phyloP scores from a whole-genome alignment of 495 filamentous ascomycete species.

The Stereocaulon alpinum region DNA sequence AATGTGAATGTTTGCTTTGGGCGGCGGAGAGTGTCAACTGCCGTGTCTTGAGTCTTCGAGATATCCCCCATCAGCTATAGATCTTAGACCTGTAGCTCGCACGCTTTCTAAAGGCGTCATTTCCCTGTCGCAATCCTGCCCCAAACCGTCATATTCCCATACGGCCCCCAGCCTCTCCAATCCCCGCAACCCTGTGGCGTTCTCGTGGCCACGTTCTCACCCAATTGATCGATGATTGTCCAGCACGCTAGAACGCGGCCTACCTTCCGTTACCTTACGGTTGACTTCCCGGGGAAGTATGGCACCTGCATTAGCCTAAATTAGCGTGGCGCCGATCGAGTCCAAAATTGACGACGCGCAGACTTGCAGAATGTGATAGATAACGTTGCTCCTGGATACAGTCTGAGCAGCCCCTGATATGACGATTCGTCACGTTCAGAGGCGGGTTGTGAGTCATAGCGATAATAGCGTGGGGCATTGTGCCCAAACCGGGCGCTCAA shows the following conservation, averaged over 20 bases:
- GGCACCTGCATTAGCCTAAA: slow-evolving; percentile 11
- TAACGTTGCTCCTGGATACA: neutral
- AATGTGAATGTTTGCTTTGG: too few relatives aligned
- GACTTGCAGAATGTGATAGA: neutral
- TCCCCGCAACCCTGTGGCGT: neutral
- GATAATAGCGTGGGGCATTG: neutral
- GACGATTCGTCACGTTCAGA: neutral
- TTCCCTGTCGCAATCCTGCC: too few relatives aligned
- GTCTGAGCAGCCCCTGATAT: neutral
- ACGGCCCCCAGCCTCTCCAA: too few relatives aligned
- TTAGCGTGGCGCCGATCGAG: slow-evolving; percentile 2
- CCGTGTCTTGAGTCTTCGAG: too few relatives aligned
- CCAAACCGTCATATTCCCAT: too few relatives aligned
- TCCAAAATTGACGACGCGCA: neutral
- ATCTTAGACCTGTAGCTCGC: too few relatives aligned
- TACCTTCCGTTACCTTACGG: too few relatives aligned
- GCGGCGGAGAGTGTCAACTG: too few relatives aligned
- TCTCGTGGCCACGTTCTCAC: neutral
- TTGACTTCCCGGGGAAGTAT: neutral
- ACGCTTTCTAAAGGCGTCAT: too few relatives aligned
- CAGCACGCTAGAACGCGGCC: neutral
- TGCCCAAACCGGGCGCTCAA: too few relatives aligned
- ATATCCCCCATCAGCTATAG: too few relatives aligned
- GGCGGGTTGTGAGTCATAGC: slow-evolving; percentile 5
- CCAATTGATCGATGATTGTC: neutral